These are phyloP conservation scores for Stephania yunnanensis DNA, from an alignment of 164 flowering plant species.

Conservation along the genomic window DNA sequence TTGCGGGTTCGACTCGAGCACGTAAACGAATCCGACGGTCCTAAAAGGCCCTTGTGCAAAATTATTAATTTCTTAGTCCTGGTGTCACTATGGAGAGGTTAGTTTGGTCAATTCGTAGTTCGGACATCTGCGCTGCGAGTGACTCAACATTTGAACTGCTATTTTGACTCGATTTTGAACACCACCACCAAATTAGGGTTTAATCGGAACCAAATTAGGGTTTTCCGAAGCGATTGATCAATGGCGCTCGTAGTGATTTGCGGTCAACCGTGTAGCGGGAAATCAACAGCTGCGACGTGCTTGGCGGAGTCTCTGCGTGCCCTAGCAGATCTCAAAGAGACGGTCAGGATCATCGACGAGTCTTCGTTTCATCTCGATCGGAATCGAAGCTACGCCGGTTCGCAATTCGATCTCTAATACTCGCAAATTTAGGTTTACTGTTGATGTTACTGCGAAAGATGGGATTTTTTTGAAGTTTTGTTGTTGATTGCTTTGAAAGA, in stretches of 20 bases:
- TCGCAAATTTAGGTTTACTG: too few species aligned
- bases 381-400: conserved; percentile 56
- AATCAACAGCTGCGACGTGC: conserved; percentile 70
- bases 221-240: background rate
- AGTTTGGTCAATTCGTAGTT: too few species aligned
- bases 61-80: too few species aligned
- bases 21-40: too few species aligned
- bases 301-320: conserved; percentile 56
- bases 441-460: background rate
- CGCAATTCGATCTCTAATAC: background rate
- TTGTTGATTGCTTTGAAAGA: background rate
- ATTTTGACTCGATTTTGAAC: too few species aligned
- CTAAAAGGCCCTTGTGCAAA: too few species aligned
- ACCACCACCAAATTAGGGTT: background rate
- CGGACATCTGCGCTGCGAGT: too few species aligned
- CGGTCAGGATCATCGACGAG: conserved; percentile 59
- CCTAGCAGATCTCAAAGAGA: conserved; percentile 33
- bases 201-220: background rate
- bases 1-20: too few species aligned
- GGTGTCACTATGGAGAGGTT: too few species aligned
- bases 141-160: too few species aligned
- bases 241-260: conserved; percentile 98
- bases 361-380: conserved; percentile 74
- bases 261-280: conserved; percentile 98
- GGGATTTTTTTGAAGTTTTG: background rate